Percentiles rank a stretch among this genome's conserved stretches.
Conservation (phyloP, 768 basidiomycete genomes). For the Termitomyces sp. region DNA sequence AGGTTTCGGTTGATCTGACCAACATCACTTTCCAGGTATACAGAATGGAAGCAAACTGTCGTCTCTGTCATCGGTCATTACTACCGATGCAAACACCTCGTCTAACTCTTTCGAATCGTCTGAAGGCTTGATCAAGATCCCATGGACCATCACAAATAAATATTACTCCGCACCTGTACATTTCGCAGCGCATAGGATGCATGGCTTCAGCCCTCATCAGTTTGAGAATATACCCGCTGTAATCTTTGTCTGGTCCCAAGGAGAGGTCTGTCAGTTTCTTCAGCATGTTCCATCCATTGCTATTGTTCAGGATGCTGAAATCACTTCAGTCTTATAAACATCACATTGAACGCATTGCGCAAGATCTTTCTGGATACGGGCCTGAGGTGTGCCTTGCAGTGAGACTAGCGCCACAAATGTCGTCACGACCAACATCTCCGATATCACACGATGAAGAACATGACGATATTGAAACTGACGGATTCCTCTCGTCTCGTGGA, state of each 20-base stretch:
- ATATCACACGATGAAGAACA: slow-evolving; percentile 23
- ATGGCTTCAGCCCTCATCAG: slow-evolving; percentile 37
- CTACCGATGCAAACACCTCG: not conserved
- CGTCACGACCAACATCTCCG: not conserved
- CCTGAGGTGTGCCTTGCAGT: slow-evolving; percentile 76
- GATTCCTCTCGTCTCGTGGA: slow-evolving; percentile 61
- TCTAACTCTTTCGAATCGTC: slow-evolving; percentile 13
- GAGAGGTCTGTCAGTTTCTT: slow-evolving; percentile 49
- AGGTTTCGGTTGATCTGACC: not conserved
- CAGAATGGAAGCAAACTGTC: not conserved
- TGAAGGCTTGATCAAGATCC: slow-evolving; percentile 32
- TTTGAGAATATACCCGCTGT: slow-evolving; percentile 60
- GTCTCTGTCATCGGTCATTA: not conserved
- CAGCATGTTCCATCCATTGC: slow-evolving; percentile 7
- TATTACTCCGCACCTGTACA: slow-evolving; percentile 80
- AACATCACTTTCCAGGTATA: slow-evolving; percentile 6
- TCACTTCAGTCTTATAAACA: slow-evolving; percentile 52
- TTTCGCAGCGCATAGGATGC: slow-evolving; percentile 52
- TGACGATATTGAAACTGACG: slow-evolving; percentile 58
- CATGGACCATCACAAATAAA: slow-evolving; percentile 77
- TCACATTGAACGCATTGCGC: slow-evolving; percentile 46
- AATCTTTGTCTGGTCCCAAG: slow-evolving; percentile 66
- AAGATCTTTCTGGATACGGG: slow-evolving; percentile 45
- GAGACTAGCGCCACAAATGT: slow-evolving; percentile 33
- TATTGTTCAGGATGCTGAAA: slow-evolving; percentile 14